phyloP scores from a whole-genome alignment of 2,329 filamentous ascomycete genomes.

The Mollisia scopiformis region DNA sequence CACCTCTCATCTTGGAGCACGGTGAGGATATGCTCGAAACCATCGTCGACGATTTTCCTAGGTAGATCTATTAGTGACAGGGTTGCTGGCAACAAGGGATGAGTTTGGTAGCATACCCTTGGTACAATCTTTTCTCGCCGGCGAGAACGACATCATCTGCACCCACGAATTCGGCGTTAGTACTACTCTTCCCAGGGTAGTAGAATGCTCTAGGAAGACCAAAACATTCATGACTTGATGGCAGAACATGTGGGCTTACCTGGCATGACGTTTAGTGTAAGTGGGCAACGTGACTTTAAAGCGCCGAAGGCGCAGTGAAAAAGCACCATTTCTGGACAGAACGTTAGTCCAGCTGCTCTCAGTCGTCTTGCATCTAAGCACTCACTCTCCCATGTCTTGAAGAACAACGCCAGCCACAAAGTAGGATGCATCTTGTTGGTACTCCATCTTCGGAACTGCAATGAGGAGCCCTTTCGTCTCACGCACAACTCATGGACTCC shows the following conservation, averaged over 20 bases:
- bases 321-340: slow-evolving; percentile 55
- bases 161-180: too few species aligned
- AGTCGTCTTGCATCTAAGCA: not conserved
- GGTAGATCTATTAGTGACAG: not conserved
- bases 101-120: slow-evolving; percentile 50
- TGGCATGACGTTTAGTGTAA: slow-evolving; percentile 47
- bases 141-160: slow-evolving; percentile 51
- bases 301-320: slow-evolving; percentile 61
- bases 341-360: not conserved
- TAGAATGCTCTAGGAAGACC: too few species aligned
- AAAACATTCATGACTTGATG: too few species aligned
- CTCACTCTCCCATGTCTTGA: slow-evolving; percentile 64
- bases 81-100: not conserved
- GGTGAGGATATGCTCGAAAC: slow-evolving; percentile 54
- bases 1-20: slow-evolving; percentile 56
- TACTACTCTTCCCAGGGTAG: too few species aligned
- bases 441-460: slow-evolving; percentile 58
- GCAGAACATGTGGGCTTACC: too few species aligned
- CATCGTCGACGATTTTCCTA: slow-evolving; percentile 60
- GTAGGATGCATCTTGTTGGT: slow-evolving; percentile 45
- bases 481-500: slow-evolving; percentile 60
- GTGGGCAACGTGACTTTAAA: slow-evolving; percentile 54
- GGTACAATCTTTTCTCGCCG: slow-evolving; percentile 56
- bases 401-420: slow-evolving; percentile 58
- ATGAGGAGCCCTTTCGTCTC: slow-evolving; percentile 48